phyloP scores from a whole-genome alignment of 768 basidiomycete genomes.

The Cystobasidium onofrii region DNA sequence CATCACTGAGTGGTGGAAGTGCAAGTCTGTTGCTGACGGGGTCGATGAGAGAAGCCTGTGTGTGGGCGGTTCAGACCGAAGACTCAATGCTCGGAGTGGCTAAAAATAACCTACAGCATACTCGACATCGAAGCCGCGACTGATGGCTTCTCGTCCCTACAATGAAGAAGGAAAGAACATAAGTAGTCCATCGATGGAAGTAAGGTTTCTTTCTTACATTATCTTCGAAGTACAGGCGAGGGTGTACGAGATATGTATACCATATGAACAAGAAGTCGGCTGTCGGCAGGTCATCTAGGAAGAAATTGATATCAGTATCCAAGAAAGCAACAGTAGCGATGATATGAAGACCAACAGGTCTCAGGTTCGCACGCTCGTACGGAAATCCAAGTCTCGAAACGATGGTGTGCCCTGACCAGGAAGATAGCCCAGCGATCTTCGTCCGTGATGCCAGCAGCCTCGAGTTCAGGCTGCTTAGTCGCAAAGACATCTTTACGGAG shows the following conservation, averaged over 20 bases:
- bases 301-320: neutral
- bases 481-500: neutral
- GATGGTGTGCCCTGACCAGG: slow-evolving; percentile 5
- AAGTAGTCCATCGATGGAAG: too few relatives aligned
- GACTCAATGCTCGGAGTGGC: neutral
- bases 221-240: slow-evolving; percentile 13
- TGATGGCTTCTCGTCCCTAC: neutral
- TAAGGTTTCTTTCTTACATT: neutral
- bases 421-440: slow-evolving; percentile 19
- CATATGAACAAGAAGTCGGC: slow-evolving; percentile 22
- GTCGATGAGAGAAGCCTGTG: slow-evolving; percentile 4
- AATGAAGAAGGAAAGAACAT: too few relatives aligned
- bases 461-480: neutral
- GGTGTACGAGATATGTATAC: slow-evolving; percentile 25
- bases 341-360: neutral
- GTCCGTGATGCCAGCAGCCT: slow-evolving; percentile 6
- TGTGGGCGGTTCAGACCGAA: neutral
- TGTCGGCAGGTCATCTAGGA: slow-evolving; percentile 1
- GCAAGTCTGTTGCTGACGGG: neutral
- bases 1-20: neutral
- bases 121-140: slow-evolving; percentile 13
- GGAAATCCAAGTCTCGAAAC: slow-evolving; percentile 5
- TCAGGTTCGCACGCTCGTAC: slow-evolving; percentile 15
- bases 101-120: neutral
- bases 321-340: neutral